Conservation (phyloP, 2,329 filamentous ascomycete species). For the Calcarisporium arbuscula region DNA sequence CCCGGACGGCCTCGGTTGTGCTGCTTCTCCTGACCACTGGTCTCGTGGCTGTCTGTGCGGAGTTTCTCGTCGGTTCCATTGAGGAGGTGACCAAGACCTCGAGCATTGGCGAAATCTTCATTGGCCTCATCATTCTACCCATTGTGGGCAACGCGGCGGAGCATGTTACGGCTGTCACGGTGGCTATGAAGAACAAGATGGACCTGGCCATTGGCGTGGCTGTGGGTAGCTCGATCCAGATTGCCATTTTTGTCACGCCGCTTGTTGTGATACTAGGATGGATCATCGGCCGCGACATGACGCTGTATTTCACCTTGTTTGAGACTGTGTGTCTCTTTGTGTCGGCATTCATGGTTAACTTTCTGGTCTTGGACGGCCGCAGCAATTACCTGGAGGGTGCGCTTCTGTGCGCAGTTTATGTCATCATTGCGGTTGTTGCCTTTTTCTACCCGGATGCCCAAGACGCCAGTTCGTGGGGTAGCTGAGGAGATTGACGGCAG, state of each 20-base stretch:
- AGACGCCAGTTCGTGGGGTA: constrained; percentile 37
- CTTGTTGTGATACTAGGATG: constrained; percentile 67
- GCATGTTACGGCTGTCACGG: constrained; percentile 64
- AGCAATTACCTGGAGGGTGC: constrained; percentile 84
- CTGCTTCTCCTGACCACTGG: constrained; percentile 58
- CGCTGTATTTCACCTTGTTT: constrained; percentile 80
- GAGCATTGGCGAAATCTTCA: constrained; percentile 58
- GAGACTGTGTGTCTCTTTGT: constrained; percentile 85
- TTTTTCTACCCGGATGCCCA: constrained; percentile 56
- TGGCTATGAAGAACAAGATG: constrained; percentile 71
- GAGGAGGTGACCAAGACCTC: constrained; percentile 52
- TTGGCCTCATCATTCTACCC: constrained; percentile 65
- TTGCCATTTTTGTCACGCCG: constrained; percentile 64
- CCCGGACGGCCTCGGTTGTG: constrained; percentile 51
- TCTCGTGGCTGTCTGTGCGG: constrained; percentile 62
- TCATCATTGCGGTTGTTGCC: constrained; percentile 61
- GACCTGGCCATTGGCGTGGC: constrained; percentile 68
- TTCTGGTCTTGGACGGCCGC: constrained; percentile 76
- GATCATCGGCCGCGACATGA: constrained; percentile 62
- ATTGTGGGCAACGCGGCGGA: constrained; percentile 70
- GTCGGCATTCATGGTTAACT: constrained; percentile 80
- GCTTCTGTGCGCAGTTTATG: constrained; percentile 58
- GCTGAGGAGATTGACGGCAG: constrained; percentile 1
- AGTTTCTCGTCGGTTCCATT: constrained; percentile 65
- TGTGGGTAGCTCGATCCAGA: constrained; percentile 65